phyloP scores from a whole-genome alignment of 106 monocot species.

The Platanthera guangdongensis region DNA sequence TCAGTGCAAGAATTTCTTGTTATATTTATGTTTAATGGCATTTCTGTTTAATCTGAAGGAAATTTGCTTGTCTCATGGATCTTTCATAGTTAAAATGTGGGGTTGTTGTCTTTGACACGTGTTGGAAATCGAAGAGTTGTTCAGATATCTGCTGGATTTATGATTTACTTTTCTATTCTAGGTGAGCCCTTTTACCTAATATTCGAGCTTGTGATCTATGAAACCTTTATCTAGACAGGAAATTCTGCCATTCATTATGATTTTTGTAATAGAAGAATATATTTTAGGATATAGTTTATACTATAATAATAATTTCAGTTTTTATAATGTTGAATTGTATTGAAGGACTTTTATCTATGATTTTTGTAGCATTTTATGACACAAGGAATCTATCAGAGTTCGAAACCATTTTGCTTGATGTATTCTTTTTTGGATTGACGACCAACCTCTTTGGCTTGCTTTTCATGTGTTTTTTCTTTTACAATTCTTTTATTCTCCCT shows the following conservation, averaged over 20 bases:
- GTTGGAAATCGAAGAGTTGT: conserved; percentile 94
- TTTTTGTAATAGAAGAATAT: neutral
- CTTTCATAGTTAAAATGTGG: conserved; percentile 81
- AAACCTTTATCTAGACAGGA: neutral
- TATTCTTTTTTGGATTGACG: no score
- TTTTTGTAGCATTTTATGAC: no score
- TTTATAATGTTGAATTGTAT: no score
- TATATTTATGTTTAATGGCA: neutral
- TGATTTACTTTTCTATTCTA: conserved; percentile 98
- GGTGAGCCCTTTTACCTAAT: conserved; percentile 32
- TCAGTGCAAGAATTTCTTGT: conserved; percentile 58
- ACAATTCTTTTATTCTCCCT: no score
- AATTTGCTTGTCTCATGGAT: neutral
- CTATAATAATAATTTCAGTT: no score
- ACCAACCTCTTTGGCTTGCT: no score
- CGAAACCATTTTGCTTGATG: no score
- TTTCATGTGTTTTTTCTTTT: no score
- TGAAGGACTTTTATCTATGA: no score
- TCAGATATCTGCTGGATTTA: conserved; percentile 94
- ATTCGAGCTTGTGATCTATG: neutral
- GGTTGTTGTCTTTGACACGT: conserved; percentile 86
- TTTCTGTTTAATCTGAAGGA: neutral
- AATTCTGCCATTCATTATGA: neutral
- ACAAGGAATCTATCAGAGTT: no score
- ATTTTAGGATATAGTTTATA: neutral